phyloP scores from a whole-genome alignment of 306 rosid species.

The Lagenaria siceraria region DNA sequence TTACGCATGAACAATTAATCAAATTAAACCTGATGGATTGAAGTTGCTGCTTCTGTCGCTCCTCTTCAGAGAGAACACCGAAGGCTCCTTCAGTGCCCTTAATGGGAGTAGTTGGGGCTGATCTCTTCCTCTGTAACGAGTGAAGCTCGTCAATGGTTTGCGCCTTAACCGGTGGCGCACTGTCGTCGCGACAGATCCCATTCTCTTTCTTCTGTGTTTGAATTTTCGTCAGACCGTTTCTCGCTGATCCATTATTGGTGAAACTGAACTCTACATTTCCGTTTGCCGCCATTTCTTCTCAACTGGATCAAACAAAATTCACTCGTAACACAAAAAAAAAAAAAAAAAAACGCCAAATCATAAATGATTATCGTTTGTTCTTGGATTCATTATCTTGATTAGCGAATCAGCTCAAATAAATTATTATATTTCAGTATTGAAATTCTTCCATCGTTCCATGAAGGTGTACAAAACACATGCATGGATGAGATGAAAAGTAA shows the following conservation, averaged over 20 bases:
- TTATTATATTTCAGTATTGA: not conserved
- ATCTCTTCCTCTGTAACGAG: constrained; percentile 61
- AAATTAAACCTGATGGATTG: constrained; percentile 58
- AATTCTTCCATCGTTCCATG: not conserved
- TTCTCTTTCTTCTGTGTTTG: constrained; percentile 24
- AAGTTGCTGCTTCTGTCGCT: constrained; percentile 53
- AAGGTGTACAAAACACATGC: no score
- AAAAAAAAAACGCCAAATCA: not conserved
- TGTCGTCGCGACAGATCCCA: constrained; percentile 68
- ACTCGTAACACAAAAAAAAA: not conserved
- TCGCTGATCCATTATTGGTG: not conserved
- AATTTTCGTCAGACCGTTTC: constrained; percentile 45
- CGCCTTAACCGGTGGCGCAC: constrained; percentile 54
- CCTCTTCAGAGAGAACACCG: constrained; percentile 36
- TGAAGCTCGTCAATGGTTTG: constrained; percentile 77
- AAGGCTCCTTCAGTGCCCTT: constrained; percentile 22
- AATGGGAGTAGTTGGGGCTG: constrained; percentile 64
- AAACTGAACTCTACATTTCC: constrained; percentile 26
- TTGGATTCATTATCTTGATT: not conserved
- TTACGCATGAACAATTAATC: not conserved
- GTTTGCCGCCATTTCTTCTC: constrained; percentile 19
- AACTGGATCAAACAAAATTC: not conserved
- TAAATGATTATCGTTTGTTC: not conserved
- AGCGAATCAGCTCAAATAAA: not conserved
- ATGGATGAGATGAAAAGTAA: no score